Conservation (phyloP, 2,329 filamentous ascomycete species). For the Penicillium sp. region DNA sequence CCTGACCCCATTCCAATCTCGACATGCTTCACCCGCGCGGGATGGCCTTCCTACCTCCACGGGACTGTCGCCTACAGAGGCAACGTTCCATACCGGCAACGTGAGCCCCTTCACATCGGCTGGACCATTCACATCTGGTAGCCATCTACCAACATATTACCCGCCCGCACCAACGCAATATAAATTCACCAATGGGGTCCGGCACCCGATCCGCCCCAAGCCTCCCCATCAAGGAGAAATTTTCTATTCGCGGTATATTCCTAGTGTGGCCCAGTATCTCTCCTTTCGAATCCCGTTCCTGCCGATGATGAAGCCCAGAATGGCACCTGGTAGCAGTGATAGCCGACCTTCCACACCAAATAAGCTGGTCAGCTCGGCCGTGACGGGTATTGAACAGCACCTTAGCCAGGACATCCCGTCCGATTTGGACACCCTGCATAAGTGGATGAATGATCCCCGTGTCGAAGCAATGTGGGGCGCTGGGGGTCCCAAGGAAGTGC, state of each 20-base stretch:
- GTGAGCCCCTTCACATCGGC: conserved; percentile 32
- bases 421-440: conserved; percentile 70
- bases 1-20: conserved; percentile 52
- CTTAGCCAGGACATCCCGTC: conserved; percentile 43
- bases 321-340: conserved; percentile 39
- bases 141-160: conserved; percentile 87
- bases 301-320: conserved; percentile 47
- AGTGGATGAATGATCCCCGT: conserved; percentile 85
- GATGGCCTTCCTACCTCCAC: conserved; percentile 22
- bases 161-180: conserved; percentile 82
- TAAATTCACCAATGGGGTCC: conserved; percentile 71
- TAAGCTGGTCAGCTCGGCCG: conserved; percentile 30
- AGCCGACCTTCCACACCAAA: conserved; percentile 24
- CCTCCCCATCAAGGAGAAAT: conserved; percentile 86
- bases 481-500: conserved; percentile 56
- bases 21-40: conserved; percentile 52
- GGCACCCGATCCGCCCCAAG: conserved; percentile 84
- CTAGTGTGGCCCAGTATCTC: conserved; percentile 78
- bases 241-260: conserved; percentile 86
- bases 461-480: conserved; percentile 83
- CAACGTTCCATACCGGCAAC: conserved; percentile 37
- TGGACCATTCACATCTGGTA: conserved; percentile 77
- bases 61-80: conserved; percentile 19
- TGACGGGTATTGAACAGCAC: conserved; percentile 45
- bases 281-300: conserved; percentile 79